Base-by-base conservation (phyloP, 2,329 filamentous ascomycete genomes). In the Xylariaceae sp. region DNA sequence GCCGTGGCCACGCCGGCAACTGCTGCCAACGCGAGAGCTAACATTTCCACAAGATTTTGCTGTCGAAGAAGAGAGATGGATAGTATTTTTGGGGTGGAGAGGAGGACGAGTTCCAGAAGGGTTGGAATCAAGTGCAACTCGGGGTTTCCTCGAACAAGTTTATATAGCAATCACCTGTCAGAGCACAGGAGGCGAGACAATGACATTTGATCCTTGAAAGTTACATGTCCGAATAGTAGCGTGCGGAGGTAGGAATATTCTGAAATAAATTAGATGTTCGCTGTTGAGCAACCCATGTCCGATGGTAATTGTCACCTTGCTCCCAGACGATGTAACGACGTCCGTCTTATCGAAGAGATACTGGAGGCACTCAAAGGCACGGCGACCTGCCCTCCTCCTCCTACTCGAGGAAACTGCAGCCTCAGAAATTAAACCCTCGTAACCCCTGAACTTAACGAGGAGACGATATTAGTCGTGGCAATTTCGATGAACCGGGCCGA, bases 1-100 rank as follows among this genome's bases (percentile, higher is more conserved):
- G 64, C 63, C 14, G 58, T 53, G 30, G 60, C 62, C 30, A 63
- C 43, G 40, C 63, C 62, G 36, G 68, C 47, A 41, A 71, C 54
- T 43, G 61, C 59, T 37, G 53, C 49, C 21, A 55, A 45, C 36
- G 50, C 50, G 33, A 59, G 50, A 34, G 57, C 47, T 48, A 59
- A 52, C 57, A 59, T 59, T 33, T 40, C 51, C 41, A 33, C 35
- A 28, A 35, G 36, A 26, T 29, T 47, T 48, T 45, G 35, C 34
- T n/a, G n/a, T n/a, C n/a, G n/a, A n/a, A n/a, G n/a, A 32, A 39
- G 41, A 11, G 17, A 40, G 30, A 36, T 6, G 18, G 13, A 35
- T 27, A 31, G 48, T 33, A 37, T 43, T 41, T 40, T 41, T 33
- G 28, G 18, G 23, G 29, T 31, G 27, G 31, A 38, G 28, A 13